Percentiles rank a stretch among this genome's conserved stretches.
These are phyloP conservation scores for Mycena citricolor DNA, from an alignment of 1,284 basidiomycete species.

Conservation along the genomic window DNA sequence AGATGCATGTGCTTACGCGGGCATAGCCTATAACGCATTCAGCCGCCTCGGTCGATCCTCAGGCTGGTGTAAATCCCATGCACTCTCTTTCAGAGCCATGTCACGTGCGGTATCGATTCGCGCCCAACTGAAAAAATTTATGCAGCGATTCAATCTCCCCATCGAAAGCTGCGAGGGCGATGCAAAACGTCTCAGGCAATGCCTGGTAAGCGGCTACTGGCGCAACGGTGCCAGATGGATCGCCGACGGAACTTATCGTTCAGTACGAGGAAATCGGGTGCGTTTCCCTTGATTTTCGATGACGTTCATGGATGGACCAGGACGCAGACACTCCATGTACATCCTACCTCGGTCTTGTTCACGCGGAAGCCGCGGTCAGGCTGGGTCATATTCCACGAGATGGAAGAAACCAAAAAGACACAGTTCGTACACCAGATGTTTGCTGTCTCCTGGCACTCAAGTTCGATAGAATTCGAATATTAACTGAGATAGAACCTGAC, in stretches of 20 bases:
- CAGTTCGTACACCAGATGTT: slow-evolving; percentile 50
- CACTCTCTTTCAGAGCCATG: slow-evolving; percentile 89
- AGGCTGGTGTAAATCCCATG: slow-evolving; percentile 91
- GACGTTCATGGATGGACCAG: no score
- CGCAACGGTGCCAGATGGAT: slow-evolving; percentile 89
- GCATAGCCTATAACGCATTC: slow-evolving; percentile 89
- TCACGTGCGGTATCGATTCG: slow-evolving; percentile 92
- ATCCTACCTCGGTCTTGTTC: slow-evolving; percentile 94
- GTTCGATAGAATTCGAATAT: slow-evolving; percentile 39
- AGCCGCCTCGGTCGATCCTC: slow-evolving; percentile 77
- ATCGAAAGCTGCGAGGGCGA: slow-evolving; percentile 85
- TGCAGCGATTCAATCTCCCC: slow-evolving; percentile 82
- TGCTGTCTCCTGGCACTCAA: slow-evolving; percentile 3
- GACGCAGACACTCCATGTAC: slow-evolving; percentile 77
- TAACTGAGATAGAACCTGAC: slow-evolving; percentile 48
- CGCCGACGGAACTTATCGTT: slow-evolving; percentile 87
- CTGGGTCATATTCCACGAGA: slow-evolving; percentile 95
- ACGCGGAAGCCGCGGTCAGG: slow-evolving; percentile 86
- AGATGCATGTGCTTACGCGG: slow-evolving; percentile 9
- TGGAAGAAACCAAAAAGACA: slow-evolving; percentile 92
- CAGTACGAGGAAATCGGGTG: slow-evolving; percentile 80
- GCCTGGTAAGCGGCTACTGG: slow-evolving; percentile 92
- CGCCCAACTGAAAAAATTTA: slow-evolving; percentile 88
- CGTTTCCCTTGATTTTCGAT: slow-evolving; percentile 26
- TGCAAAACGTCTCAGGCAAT: slow-evolving; percentile 73